A percentile compares a stretch with the other conserved stretches of the same genome.
These are phyloP conservation scores for Sporobolomyces pararoseus DNA, from an alignment of 768 basidiomycete species.

Conservation along the genomic window DNA sequence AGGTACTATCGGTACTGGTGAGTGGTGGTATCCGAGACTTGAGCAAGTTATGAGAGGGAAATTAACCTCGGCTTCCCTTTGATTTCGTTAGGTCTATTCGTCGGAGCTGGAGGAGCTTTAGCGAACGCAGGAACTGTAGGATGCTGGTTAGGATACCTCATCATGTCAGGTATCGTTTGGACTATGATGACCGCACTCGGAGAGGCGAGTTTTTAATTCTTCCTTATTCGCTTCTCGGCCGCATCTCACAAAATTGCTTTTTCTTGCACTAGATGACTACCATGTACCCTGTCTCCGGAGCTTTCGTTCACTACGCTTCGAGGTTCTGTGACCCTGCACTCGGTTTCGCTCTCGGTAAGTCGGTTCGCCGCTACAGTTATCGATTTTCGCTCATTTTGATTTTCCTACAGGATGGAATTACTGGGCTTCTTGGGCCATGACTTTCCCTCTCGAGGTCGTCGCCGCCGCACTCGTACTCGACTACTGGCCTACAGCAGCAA, in stretches of 20 bases:
- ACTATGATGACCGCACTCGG: conserved; percentile 48
- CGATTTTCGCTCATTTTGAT: conserved; percentile 30
- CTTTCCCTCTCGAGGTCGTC: conserved; percentile 24
- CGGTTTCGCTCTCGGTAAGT: conserved; percentile 37
- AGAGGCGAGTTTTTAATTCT: conserved; percentile 13
- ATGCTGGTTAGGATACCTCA: conserved; percentile 55
- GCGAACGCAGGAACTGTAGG: conserved; percentile 59
- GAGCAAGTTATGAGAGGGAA: conserved; percentile 44
- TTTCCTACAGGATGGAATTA: conserved; percentile 38
- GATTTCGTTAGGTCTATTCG: conserved; percentile 56
- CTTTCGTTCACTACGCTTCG: conserved; percentile 55
- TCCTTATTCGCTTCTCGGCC: conserved; percentile 41
- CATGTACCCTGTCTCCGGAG: conserved; percentile 49
- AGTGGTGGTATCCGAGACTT: not conserved
- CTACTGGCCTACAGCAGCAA: conserved; percentile 33
- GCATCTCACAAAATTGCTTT: conserved; percentile 1
- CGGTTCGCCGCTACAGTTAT: not conserved
- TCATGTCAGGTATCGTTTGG: conserved; percentile 48
- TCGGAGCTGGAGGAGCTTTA: conserved; percentile 56
- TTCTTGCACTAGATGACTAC: conserved; percentile 45
- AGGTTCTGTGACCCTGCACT: conserved; percentile 52
- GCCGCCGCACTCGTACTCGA: conserved; percentile 40
- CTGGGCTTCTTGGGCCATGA: conserved; percentile 24
- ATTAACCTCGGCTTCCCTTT: not conserved
- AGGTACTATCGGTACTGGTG: conserved; percentile 10